Evolutionary conservation across 208 protist genomes (phyloP), one percentile per base, ranked within the genome.

Genomic region (Trypanosoma brucei): DNA sequence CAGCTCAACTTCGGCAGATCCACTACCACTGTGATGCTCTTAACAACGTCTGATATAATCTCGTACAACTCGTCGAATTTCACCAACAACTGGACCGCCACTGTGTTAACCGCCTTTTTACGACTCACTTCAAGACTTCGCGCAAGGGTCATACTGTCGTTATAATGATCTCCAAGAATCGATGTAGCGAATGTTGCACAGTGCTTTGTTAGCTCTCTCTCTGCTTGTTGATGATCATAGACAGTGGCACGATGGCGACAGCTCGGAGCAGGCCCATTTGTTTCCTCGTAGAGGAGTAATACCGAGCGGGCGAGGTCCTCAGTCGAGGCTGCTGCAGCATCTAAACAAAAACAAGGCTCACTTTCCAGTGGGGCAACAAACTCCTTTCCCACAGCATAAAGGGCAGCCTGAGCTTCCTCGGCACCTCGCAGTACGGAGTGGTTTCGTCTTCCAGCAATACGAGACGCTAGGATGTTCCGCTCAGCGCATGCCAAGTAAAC

Each of bases 341-440:
- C 72, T 13, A 69, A 54, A 3, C 51, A 36, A 1, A 78, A 33
- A 51, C 51, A 63, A 7, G 30, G 36, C 56, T 88, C 83, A 59
- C 68, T 59, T 35, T 49, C 42, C 13, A 80, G 65, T n/a, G 83
- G 72, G 39, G 71, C 68, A 39, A 63, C 50, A 72, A 90, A 88
- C 45, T 72, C 78, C 39, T 70, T 79, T 11, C 61, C 54, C 56
- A 93, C 76, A n/a, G 50, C 62, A 56, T 87, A 89, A 30, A 91
- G 58, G n/a, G 82, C 87, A 39, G 73, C 72, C 64, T 94, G 84
- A 1, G 82, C 84, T 55, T 87, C 76, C 1, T 67, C 72, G 4
- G 62, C 61, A 44, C 61, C 66, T 51, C 55, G 68, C 38, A 94
- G 58, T 38, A 78, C 56, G 30, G 75, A 74, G 61, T 94, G 87